Base-by-base conservation (phyloP, 1,139 yeast genomes). In the Debaryomyces fabryi region DNA sequence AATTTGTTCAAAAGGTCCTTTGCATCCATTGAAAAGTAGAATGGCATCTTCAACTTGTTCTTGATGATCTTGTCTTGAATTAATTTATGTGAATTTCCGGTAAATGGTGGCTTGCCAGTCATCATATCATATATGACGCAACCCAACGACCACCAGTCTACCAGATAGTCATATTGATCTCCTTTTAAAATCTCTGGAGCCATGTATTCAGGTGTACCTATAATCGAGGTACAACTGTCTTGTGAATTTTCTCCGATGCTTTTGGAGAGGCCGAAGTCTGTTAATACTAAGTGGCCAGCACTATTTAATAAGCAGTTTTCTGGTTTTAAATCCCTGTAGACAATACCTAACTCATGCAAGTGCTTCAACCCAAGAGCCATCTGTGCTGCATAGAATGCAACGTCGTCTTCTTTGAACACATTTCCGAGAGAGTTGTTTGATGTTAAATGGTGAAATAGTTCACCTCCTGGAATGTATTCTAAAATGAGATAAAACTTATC, bases 21-120 rank as follows among this genome's bases (percentile, higher is more conserved):
- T 51, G 96, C 92, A 49, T 91, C 96, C 34, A 78, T 74, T 9
- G 95, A 82, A 49, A 92, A 71, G 62, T 89, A 90, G 58, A 81
- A 86, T 1, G 97, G 97, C 50, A 86, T 72, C 45, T 78, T 81
- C 25, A 88, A 78, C 55, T 86, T 83, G 50, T 86, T 82, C 54
- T 85, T 85, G 48, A 86, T 72, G 44, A 92, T 88, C 65, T 88
- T 89, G 56, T 88, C 89, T 58, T 86, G 78, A 41, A 91, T 90
- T 37, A 79, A 80, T 63, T 87, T 86, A 62, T 88, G 89, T 56
- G 86, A 88, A 54, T 81, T 86, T 1, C 97, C 98, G 0, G 96
- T 88, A 63, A 89, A 91, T 2, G 98, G 98, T 0, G 98, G 97
- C 45, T 85, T 79, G 0, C 98, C 97, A 46, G 91, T 89, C 59